These are phyloP conservation scores for Eucalyptus erythrocorys DNA, from an alignment of 345 rosid genomes.

Conservation along the genomic window DNA sequence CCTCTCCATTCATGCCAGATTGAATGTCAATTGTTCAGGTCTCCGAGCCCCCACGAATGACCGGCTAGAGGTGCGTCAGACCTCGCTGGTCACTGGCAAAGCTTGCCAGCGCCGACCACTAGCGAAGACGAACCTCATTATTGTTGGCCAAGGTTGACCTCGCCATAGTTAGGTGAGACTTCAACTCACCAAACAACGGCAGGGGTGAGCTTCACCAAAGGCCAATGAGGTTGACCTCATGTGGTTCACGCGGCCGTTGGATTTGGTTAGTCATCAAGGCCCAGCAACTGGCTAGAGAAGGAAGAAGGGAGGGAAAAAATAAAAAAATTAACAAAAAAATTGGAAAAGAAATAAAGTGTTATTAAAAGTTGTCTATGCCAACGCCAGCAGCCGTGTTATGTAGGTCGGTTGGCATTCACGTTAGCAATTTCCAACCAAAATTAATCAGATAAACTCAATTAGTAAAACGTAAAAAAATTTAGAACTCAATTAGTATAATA, in stretches of 20 bases:
- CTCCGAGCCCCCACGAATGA: background rate
- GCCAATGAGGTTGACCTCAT: no score
- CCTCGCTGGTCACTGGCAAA: background rate
- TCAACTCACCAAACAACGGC: accelerated
- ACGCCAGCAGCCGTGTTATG: accelerated
- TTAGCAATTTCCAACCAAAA: background rate
- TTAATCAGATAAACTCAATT: accelerated
- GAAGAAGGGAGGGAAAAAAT: background rate
- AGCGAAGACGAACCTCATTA: accelerated
- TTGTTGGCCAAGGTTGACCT: accelerated
- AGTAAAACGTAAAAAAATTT: no score
- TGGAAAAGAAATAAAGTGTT: no score
- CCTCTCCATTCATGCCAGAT: background rate
- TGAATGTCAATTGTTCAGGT: background rate
- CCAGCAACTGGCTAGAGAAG: accelerated
- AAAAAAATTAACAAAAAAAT: no score
- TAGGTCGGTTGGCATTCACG: no score
- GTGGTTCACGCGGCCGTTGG: no score
- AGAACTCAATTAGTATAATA: no score
- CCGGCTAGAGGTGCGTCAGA: background rate
- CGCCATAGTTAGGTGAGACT: no score
- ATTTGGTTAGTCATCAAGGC: accelerated
- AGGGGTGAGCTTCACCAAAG: no score
- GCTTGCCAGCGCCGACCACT: background rate
- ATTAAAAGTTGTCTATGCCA: no score